These are phyloP conservation scores for Senna siamea DNA, from an alignment of 306 rosid genomes.

Conservation along the genomic window DNA sequence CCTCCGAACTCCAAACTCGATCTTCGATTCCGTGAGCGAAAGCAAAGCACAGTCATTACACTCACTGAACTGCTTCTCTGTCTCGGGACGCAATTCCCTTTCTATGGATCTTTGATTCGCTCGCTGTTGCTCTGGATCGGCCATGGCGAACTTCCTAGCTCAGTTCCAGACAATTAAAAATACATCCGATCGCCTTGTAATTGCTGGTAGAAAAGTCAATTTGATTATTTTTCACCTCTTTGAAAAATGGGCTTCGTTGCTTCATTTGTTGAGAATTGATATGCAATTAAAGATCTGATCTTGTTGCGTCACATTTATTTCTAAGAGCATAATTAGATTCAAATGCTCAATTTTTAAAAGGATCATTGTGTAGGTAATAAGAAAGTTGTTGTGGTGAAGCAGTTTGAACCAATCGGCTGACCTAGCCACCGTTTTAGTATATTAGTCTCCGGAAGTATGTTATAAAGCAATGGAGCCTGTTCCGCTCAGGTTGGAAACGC, in stretches of 20 bases:
- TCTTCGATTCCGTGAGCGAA: slow-evolving; percentile 18
- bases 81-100: slow-evolving; percentile 22
- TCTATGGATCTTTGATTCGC: slow-evolving; percentile 52
- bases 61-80: slow-evolving; percentile 31
- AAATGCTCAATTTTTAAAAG: slow-evolving; percentile 16
- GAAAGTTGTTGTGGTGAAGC: background rate
- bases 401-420: background rate
- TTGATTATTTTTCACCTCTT: background rate
- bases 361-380: background rate
- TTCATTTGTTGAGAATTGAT: slow-evolving; percentile 12
- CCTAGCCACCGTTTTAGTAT: background rate
- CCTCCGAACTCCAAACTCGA: slow-evolving; percentile 34
- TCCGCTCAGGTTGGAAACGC: background rate
- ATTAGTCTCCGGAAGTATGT: background rate
- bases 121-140: slow-evolving; percentile 49
- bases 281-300: slow-evolving; percentile 44
- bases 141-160: slow-evolving; percentile 92
- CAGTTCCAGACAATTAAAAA: slow-evolving; percentile 94
- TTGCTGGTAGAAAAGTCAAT: slow-evolving; percentile 63
- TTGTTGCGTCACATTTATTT: slow-evolving; percentile 27
- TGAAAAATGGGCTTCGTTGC: slow-evolving; percentile 2
- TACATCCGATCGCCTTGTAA: slow-evolving; percentile 84
- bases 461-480: background rate
- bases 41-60: slow-evolving; percentile 29
- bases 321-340: slow-evolving; percentile 20